Evolutionary conservation across 331 rosid species (phyloP), one percentile per base, ranked within the genome.

Genomic region (Quercus tomentella): DNA sequence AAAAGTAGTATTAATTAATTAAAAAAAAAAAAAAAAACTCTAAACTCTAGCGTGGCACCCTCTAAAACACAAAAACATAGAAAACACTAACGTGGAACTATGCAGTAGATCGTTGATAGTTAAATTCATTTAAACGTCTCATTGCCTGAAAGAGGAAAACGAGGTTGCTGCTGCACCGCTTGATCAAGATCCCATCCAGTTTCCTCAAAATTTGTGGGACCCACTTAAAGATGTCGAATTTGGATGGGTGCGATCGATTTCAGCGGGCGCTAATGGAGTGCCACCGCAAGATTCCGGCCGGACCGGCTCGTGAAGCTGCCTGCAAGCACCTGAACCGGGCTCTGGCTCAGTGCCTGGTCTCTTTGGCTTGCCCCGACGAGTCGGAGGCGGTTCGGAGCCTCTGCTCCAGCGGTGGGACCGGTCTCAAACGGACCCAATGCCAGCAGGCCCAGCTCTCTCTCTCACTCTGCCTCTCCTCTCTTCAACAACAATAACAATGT

Each of bases 241-340:
- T 8, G 45, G 45, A 41, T 8, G 52, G 51, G 15, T 94, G 97
- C 89, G 86, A 80, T 35, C 75, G 88, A 68, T 73, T 91, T 45
- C 88, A 90, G 63, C 75, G 81, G 28, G 92, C 97, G 43, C 76
- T 92, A 23, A 54, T 18, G 49, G 94, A 95, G 25, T 92, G 97
- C 81, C 96, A 91, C 89, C 84, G 88, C 71, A 90, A 94, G 66
- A 56, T 91, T 0, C 89, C 91, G 6, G 23, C 86, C 0, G 93
- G 92, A 56, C 82, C 16, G 52, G 89, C 69, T 9, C 89, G 92
- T 1, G 78, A 89, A 17, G 65, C 88, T 16, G 96, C 87, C 16
- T 94, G 97, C 81, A 90, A 93, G 20, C 97, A 91, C 83, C 88
- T 95, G 17, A 95, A 90, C 88, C 89, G 87, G 28, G 89, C 91